phyloP scores from a whole-genome alignment of 176 grass and related monocot species.

The Aegilops tauschii region DNA sequence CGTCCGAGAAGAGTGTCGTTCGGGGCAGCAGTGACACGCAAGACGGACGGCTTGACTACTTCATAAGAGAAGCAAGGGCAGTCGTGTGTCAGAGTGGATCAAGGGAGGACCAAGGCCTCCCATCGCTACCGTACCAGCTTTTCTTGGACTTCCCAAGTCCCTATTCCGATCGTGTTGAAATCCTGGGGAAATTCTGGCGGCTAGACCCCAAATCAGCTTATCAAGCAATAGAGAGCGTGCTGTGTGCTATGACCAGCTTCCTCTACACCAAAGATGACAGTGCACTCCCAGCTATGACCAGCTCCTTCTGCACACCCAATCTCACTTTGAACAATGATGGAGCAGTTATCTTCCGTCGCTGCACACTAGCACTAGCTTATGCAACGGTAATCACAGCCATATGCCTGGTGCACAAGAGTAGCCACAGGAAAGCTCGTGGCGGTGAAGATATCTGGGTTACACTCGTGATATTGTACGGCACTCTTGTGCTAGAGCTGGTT shows the following conservation, averaged over 20 bases:
- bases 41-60: too few relatives aligned
- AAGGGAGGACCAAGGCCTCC: background rate
- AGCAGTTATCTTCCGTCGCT: background rate
- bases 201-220: background rate
- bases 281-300: too few relatives aligned
- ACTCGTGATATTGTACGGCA: too few relatives aligned
- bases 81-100: too few relatives aligned
- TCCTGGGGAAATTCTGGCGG: background rate
- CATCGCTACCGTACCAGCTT: background rate
- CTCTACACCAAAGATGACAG: background rate
- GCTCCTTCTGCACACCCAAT: too few relatives aligned
- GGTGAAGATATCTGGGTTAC: background rate
- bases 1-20: too few relatives aligned
- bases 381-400: background rate
- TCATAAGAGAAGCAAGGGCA: too few relatives aligned
- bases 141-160: background rate
- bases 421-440: too few relatives aligned
- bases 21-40: too few relatives aligned
- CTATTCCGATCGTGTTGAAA: background rate
- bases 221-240: background rate
- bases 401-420: too few relatives aligned
- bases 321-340: background rate
- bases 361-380: background rate
- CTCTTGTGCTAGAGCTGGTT: too few relatives aligned
- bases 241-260: background rate